Evolutionary conservation across 2,329 filamentous ascomycete species (phyloP).

Genomic region (Metarhizium robertsii): DNA sequence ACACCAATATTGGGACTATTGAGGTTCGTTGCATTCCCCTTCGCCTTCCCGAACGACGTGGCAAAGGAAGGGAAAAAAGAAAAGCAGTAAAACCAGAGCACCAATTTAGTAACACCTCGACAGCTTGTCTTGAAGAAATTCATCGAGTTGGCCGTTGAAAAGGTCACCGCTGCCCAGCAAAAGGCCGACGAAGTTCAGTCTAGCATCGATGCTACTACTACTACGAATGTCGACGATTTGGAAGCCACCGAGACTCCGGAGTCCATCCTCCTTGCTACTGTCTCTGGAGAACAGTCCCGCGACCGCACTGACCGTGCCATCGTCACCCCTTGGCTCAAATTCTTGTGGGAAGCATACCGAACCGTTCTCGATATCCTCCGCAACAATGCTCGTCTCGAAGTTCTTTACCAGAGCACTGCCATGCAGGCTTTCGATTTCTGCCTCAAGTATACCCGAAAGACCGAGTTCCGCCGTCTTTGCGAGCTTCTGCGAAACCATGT

Average conservation of each 20-base stretch:
- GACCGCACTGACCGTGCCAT: constrained; percentile 97
- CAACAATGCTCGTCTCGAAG: constrained; percentile 95
- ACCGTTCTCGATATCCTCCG: constrained; percentile 97
- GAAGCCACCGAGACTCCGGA: constrained; percentile 97
- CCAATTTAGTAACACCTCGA: constrained; percentile 9
- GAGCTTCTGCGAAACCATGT: constrained; percentile 97
- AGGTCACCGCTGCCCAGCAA: constrained; percentile 89
- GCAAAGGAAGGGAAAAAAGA: neutral
- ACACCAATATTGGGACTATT: constrained; percentile 96
- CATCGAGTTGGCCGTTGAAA: constrained; percentile 91
- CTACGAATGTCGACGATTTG: constrained; percentile 80
- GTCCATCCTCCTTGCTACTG: constrained; percentile 93
- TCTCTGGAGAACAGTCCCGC: constrained; percentile 94
- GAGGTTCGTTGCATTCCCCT: constrained; percentile 49
- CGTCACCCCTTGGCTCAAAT: constrained; percentile 98
- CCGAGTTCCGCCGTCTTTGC: constrained; percentile 96
- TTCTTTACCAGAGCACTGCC: constrained; percentile 96
- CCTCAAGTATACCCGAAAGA: constrained; percentile 96
- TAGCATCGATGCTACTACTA: constrained; percentile 62
- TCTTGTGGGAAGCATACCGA: constrained; percentile 98
- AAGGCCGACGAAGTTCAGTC: constrained; percentile 95
- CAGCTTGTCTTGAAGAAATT: constrained; percentile 92
- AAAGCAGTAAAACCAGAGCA: neutral
- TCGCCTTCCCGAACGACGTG: no score
- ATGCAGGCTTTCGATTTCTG: constrained; percentile 99